A percentile compares a stretch with the other conserved stretches of the same genome.
Conservation (phyloP, 805 yeast species). For the Trichomonascus vanleenenianus region DNA sequence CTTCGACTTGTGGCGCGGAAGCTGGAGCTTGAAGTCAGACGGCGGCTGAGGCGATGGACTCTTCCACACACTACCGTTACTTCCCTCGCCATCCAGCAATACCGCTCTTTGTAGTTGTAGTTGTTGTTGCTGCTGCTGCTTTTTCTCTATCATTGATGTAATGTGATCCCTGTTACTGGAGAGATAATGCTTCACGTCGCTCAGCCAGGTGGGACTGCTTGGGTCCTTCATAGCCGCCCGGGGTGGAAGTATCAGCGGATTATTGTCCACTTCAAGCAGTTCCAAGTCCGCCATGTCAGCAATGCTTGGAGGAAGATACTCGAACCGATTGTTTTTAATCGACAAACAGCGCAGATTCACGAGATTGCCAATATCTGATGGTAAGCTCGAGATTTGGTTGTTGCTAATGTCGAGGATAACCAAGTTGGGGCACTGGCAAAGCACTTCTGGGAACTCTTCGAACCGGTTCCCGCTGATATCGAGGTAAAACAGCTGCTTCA, state of each 20-base stretch:
- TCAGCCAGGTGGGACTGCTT: constrained; percentile 24
- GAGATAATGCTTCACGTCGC: constrained; percentile 29
- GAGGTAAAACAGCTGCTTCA: constrained; percentile 46
- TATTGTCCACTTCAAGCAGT: constrained; percentile 53
- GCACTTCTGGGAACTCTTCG: constrained; percentile 41
- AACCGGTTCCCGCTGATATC: constrained; percentile 61
- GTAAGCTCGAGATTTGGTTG: constrained; percentile 45
- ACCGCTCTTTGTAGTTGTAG: not conserved
- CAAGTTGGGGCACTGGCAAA: constrained; percentile 33
- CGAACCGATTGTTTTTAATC: constrained; percentile 49
- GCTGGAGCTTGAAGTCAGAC: no score
- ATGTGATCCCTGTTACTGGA: constrained; percentile 28
- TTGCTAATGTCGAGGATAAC: constrained; percentile 62
- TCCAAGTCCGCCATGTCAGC: constrained; percentile 45
- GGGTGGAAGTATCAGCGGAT: constrained; percentile 51
- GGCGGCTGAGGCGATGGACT: no score
- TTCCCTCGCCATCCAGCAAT: constrained; percentile 1
- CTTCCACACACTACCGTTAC: no score
- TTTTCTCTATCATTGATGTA: not conserved
- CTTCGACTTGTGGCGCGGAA: no score
- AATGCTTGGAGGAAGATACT: constrained; percentile 45
- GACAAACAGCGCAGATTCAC: constrained; percentile 48
- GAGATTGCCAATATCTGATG: constrained; percentile 35
- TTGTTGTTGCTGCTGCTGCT: not conserved
- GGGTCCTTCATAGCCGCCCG: constrained; percentile 28